A percentile compares a stretch with the other conserved stretches of the same genome.
phyloP scores from a whole-genome alignment of 805 yeast genomes.

The Ogataea glucozyma region DNA sequence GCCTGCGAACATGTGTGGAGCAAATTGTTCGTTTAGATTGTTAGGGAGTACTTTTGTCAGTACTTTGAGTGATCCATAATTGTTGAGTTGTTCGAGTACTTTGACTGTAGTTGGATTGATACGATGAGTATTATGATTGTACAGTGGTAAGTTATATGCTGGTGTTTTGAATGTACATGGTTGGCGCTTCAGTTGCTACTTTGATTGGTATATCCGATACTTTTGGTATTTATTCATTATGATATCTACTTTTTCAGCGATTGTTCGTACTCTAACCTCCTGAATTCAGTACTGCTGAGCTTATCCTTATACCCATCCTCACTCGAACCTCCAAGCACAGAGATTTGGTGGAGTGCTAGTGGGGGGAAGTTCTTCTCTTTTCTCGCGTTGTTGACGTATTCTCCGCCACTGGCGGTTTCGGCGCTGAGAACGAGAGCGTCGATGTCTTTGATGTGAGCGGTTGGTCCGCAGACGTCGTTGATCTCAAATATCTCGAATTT shows the following conservation, averaged over 20 bases:
- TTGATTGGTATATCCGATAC: neutral
- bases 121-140: too few relatives aligned
- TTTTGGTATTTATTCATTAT: neutral
- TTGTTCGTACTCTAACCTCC: constrained; percentile 42
- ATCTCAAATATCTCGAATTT: constrained; percentile 58
- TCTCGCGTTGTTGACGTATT: constrained; percentile 66
- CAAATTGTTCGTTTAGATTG: too few relatives aligned
- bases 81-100: constrained; percentile 4
- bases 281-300: constrained; percentile 79
- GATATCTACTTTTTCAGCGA: neutral
- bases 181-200: neutral
- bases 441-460: constrained; percentile 71
- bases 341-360: constrained; percentile 54
- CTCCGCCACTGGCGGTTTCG: constrained; percentile 79
- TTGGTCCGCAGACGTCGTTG: constrained; percentile 91
- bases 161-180: too few relatives aligned
- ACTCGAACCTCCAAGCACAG: constrained; percentile 59
- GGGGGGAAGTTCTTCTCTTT: constrained; percentile 50
- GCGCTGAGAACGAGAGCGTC: constrained; percentile 79
- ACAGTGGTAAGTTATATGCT: too few relatives aligned
- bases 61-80: constrained; percentile 7
- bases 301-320: constrained; percentile 62
- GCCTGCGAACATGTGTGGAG: too few relatives aligned
- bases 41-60: too few relatives aligned
- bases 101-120: neutral